phyloP scores from a whole-genome alignment of 139 green algal species.

The Tetraselmis striata region DNA sequence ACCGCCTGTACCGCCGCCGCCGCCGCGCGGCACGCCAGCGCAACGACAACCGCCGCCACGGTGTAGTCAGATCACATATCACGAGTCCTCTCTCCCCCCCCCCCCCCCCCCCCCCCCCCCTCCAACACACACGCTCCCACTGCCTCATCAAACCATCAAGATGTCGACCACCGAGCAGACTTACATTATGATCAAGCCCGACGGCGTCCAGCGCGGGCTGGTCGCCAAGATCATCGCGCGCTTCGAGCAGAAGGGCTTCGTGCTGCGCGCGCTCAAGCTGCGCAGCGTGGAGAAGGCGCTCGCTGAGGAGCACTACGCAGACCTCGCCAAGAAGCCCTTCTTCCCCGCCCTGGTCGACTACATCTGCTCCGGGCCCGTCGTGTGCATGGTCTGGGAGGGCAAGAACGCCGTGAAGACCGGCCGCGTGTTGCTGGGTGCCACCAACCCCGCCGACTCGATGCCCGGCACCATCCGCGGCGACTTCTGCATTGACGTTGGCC shows the following conservation, averaged over 20 bases:
- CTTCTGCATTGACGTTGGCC: slow-evolving; percentile 73
- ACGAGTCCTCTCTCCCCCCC: too few relatives aligned
- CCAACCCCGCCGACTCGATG: slow-evolving; percentile 71
- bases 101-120: too few relatives aligned
- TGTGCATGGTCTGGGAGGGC: slow-evolving; percentile 82
- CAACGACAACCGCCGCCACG: too few relatives aligned
- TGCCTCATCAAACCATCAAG: not conserved
- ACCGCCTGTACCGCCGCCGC: too few relatives aligned
- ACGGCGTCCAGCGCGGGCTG: slow-evolving; percentile 87
- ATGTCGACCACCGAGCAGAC: slow-evolving; percentile 47
- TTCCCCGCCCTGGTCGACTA: slow-evolving; percentile 78
- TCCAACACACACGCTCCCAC: too few relatives aligned
- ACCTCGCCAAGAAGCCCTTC: slow-evolving; percentile 84
- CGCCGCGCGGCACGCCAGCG: too few relatives aligned
- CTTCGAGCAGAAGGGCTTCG: slow-evolving; percentile 75
- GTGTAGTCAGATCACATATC: too few relatives aligned
- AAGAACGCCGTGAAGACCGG: slow-evolving; percentile 64
- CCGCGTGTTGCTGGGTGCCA: slow-evolving; percentile 84
- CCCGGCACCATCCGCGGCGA: slow-evolving; percentile 86
- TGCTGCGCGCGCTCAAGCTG: slow-evolving; percentile 76
- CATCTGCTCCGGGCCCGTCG: slow-evolving; percentile 78
- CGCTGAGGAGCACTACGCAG: slow-evolving; percentile 86
- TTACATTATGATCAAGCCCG: slow-evolving; percentile 96
- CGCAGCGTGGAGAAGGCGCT: slow-evolving; percentile 66
- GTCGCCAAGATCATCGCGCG: slow-evolving; percentile 82